phyloP scores from a whole-genome alignment of 2,329 filamentous ascomycete genomes.

The Trichophyton mentagrophytes region DNA sequence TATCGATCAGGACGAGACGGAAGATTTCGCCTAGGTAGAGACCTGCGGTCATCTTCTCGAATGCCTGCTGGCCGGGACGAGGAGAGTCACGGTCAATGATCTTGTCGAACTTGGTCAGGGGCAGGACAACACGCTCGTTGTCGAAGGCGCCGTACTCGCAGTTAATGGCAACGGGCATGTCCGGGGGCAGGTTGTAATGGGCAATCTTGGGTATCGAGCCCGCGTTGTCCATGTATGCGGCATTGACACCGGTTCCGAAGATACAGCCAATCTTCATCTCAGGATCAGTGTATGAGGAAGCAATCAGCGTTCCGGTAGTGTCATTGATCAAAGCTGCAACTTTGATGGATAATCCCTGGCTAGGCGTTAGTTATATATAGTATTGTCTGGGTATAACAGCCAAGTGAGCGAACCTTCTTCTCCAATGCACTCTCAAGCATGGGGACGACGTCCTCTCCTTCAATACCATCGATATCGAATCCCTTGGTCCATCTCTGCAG shows the following conservation, averaged over 20 bases:
- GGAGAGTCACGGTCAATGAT: conserved; percentile 85
- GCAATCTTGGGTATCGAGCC: conserved; percentile 88
- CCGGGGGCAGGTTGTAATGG: conserved; percentile 73
- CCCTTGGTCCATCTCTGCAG: conserved; percentile 96
- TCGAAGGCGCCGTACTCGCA: conserved; percentile 97
- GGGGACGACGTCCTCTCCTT: conserved; percentile 79
- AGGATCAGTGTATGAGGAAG: conserved; percentile 89
- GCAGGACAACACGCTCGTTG: conserved; percentile 80
- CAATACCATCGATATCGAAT: conserved; percentile 84
- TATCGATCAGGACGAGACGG: conserved; percentile 70
- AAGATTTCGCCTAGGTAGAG: conserved; percentile 92
- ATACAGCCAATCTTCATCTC: conserved; percentile 94
- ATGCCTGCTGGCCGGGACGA: conserved; percentile 83
- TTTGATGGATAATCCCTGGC: conserved; percentile 75
- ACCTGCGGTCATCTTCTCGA: conserved; percentile 96
- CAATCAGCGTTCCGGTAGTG: conserved; percentile 91
- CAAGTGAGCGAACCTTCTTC: conserved; percentile 42
- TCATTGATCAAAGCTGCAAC: conserved; percentile 91
- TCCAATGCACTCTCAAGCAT: conserved; percentile 69
- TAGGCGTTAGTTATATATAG: neutral
- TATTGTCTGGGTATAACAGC: no score
- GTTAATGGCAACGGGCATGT: conserved; percentile 87
- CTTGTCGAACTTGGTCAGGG: conserved; percentile 71
- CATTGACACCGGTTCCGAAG: conserved; percentile 96
- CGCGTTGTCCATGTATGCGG: conserved; percentile 91